Evolutionary conservation across 2,329 filamentous ascomycete genomes (phyloP).

Genomic region (Arthrobotrys sinensis): DNA sequence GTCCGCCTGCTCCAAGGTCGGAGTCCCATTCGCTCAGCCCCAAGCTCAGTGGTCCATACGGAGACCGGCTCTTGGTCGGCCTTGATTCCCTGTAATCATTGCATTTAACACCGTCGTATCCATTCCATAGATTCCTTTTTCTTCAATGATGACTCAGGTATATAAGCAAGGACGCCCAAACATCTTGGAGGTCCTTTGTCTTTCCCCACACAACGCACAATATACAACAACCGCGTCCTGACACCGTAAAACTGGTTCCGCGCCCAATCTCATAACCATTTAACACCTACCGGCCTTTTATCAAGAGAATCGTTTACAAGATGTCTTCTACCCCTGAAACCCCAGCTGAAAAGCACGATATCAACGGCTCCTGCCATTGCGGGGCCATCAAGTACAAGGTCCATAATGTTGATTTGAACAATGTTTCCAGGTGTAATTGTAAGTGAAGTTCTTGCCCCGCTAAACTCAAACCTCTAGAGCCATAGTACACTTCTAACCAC

Average conservation of each 20-base stretch:
- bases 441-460: neutral
- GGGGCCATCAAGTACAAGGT: conserved; percentile 44
- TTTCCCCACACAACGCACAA: conserved; percentile 36
- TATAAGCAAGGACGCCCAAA: conserved; percentile 7
- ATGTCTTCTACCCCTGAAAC: conserved; percentile 48
- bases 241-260: too few species aligned
- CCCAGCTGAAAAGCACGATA: conserved; percentile 21
- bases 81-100: too few species aligned
- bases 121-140: neutral
- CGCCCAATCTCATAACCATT: too few species aligned
- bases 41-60: neutral
- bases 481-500: neutral
- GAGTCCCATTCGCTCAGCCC: conserved; percentile 10
- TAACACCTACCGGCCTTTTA: neutral
- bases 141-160: neutral
- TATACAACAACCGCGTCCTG: conserved; percentile 28
- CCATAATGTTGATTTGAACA: conserved; percentile 39
- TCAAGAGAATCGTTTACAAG: neutral
- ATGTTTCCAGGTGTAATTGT: conserved; percentile 54
- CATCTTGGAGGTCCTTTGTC: neutral
- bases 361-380: conserved; percentile 55
- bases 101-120: too few species aligned
- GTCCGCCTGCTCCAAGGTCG: conserved; percentile 19
- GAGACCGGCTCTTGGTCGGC: too few species aligned
- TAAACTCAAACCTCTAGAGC: neutral